A percentile compares a stretch with the other conserved stretches of the same genome.
These are phyloP conservation scores for Tubosaeta sp. DNA, from an alignment of 768 basidiomycete genomes.

Conservation along the genomic window DNA sequence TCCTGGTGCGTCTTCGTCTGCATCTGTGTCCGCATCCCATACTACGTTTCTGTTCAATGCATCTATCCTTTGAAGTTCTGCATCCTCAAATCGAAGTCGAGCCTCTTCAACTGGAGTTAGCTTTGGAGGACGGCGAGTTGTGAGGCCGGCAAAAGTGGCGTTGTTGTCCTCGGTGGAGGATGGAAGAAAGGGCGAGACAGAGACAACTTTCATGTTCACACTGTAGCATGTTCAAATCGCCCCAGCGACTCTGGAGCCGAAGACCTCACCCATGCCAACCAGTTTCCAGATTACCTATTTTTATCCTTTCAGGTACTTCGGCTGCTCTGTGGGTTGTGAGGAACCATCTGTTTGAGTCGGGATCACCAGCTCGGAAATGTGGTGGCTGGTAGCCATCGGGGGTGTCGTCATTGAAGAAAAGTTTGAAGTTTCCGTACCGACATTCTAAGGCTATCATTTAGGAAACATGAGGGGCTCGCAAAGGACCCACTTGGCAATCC, in stretches of 20 bases:
- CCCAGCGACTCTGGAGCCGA: neutral
- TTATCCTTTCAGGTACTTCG: constrained; percentile 73
- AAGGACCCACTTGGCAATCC: constrained; percentile 60
- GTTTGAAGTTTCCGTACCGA: constrained; percentile 84
- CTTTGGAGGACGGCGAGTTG: constrained; percentile 30
- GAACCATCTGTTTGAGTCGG: constrained; percentile 70
- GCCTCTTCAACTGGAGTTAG: constrained; percentile 61
- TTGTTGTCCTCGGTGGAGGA: constrained; percentile 55
- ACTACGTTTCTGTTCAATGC: constrained; percentile 58
- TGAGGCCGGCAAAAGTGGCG: constrained; percentile 50
- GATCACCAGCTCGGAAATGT: constrained; percentile 68
- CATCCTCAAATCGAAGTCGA: constrained; percentile 46
- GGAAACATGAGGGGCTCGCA: neutral
- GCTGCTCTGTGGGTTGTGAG: constrained; percentile 72
- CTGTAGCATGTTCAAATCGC: constrained; percentile 31
- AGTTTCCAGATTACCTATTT: constrained; percentile 62
- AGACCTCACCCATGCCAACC: constrained; percentile 63
- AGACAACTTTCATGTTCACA: constrained; percentile 66
- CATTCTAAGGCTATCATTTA: constrained; percentile 44
- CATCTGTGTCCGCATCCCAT: constrained; percentile 60
- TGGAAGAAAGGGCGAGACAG: constrained; percentile 71
- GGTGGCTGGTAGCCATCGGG: constrained; percentile 85
- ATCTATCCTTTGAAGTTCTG: constrained; percentile 57
- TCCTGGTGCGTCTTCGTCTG: constrained; percentile 55
- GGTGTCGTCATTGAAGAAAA: constrained; percentile 77